Evolutionary conservation across 306 rosid genomes (phyloP), one percentile per base, ranked within the genome.

Genomic region (Pyrus betulifolia): DNA sequence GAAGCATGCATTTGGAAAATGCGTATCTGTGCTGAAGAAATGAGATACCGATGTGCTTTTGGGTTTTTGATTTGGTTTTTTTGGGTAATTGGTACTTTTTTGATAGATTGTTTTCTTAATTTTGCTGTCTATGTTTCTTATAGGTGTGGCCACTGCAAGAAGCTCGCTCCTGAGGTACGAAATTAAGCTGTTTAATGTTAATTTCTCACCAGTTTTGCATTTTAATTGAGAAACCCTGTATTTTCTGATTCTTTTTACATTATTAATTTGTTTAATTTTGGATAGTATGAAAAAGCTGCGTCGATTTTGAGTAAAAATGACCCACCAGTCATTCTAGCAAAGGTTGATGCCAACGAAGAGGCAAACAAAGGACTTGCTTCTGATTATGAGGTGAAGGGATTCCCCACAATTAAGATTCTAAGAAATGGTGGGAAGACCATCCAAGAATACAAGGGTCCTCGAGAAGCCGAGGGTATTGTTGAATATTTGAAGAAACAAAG

Each of bases 121-220:
- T 31, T 63, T 52, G 33, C n/a, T 23, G 10, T 71, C 6, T 23
- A 0, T 46, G 45, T 68, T 33, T 44, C 58, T 31, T 82, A 51
- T 78, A 96, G 99, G 99, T 96, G 98, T 86, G 97, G 99, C n/a
- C 97, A 92, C 88, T 96, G 99, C 74, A 86, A 89, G 98, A 85
- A 80, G 67, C 93, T 96, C 57, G 96, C 91, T 66, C 99, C 99
- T 5, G 99, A 96, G 99, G 99, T 96, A 76, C 75, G 21, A 45
- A 66, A 45, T 10, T n/a, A 11, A 67, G 67, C 5, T 19, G 71
- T 73, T 71, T 46, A n/a, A 28, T 59, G 5, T 58, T 69, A 11
- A 5, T 70, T 28, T 77, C 62, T 22, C 3, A 31, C 0, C 58
- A 17, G 40, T 45, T 1, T 59, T 62, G 52, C n/a, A 61, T 44